Conservation (phyloP, 768 basidiomycete species). For the Mycena amicta region DNA sequence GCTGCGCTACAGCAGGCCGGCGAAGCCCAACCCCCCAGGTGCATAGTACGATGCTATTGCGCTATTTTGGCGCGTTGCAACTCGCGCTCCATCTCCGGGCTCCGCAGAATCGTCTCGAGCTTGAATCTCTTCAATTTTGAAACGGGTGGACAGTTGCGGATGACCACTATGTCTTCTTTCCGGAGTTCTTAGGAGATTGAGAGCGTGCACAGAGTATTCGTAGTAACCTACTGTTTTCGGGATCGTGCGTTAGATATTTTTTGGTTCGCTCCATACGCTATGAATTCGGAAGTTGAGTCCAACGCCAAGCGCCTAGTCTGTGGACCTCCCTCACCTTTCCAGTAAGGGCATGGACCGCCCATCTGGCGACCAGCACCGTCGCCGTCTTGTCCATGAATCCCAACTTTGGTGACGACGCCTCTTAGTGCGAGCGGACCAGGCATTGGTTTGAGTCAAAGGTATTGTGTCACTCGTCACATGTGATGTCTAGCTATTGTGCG, state of each 20-base stretch:
- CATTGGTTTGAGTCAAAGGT: slow-evolving; percentile 42
- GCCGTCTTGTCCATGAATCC: slow-evolving; percentile 85
- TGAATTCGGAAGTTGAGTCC: not conserved
- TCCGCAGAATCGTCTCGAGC: slow-evolving; percentile 65
- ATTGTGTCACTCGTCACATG: not conserved
- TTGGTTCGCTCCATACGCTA: slow-evolving; percentile 76
- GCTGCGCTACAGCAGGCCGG: slow-evolving; percentile 50
- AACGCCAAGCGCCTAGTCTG: not conserved
- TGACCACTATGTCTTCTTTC: slow-evolving; percentile 69
- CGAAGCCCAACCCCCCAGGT: not conserved
- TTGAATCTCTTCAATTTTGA: slow-evolving; percentile 80
- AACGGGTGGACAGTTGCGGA: slow-evolving; percentile 80
- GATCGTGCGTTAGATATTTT: slow-evolving; percentile 80
- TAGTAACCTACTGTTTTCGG: slow-evolving; percentile 58
- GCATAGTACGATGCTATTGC: slow-evolving; percentile 13
- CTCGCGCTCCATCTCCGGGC: slow-evolving; percentile 65
- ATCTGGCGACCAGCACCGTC: slow-evolving; percentile 79
- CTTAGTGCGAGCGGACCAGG: slow-evolving; percentile 77
- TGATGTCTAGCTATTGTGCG: not conserved
- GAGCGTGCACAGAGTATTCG: not conserved
- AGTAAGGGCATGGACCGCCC: slow-evolving; percentile 70
- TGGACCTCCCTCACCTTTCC: no score
- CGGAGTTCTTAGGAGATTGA: slow-evolving; percentile 51
- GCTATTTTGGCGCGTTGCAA: slow-evolving; percentile 7
- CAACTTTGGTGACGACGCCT: slow-evolving; percentile 76